phyloP scores from a whole-genome alignment of 495 filamentous ascomycete genomes.

The Aspergillus coremiiformis region DNA sequence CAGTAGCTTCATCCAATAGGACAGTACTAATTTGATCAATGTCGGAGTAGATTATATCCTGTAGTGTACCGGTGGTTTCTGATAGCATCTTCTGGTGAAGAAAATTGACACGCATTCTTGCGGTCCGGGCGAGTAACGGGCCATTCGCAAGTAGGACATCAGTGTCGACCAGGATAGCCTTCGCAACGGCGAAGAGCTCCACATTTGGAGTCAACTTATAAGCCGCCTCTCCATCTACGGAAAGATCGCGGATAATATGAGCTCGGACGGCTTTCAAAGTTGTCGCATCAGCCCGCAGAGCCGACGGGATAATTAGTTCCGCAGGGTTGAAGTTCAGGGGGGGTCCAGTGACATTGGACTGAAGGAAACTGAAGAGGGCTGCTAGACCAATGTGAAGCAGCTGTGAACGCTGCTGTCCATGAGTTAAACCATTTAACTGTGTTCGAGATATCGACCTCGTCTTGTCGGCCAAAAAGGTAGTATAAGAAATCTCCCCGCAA shows the following conservation, averaged over 20 bases:
- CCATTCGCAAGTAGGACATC: conserved; percentile 38
- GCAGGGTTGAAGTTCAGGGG: conserved; percentile 52
- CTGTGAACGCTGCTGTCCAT: conserved; percentile 32
- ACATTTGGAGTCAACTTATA: conserved; percentile 78
- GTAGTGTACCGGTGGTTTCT: conserved; percentile 61
- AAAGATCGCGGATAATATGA: conserved; percentile 55
- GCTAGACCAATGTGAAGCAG: conserved; percentile 57
- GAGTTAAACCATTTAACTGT: conserved; percentile 18
- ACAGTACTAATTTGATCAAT: conserved; percentile 35
- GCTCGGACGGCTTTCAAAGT: conserved; percentile 34
- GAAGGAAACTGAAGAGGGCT: conserved; percentile 76
- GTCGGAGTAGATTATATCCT: conserved; percentile 49
- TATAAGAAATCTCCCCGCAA: conserved; percentile 30
- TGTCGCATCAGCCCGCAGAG: conserved; percentile 21
- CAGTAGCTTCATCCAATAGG: conserved; percentile 30
- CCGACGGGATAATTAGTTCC: conserved; percentile 47
- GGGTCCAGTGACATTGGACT: conserved; percentile 87
- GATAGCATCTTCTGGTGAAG: conserved; percentile 84
- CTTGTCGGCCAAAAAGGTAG: conserved; percentile 27
- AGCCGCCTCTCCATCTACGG: conserved; percentile 75
- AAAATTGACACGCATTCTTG: conserved; percentile 64
- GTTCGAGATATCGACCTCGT: conserved; percentile 21
- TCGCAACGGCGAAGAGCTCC: conserved; percentile 73
- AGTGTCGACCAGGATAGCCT: conserved; percentile 53
- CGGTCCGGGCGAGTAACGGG: conserved; percentile 29